These are phyloP conservation scores for Globisporangium radiosum DNA, from an alignment of 352 stramenopile genomes.

Conservation along the genomic window DNA sequence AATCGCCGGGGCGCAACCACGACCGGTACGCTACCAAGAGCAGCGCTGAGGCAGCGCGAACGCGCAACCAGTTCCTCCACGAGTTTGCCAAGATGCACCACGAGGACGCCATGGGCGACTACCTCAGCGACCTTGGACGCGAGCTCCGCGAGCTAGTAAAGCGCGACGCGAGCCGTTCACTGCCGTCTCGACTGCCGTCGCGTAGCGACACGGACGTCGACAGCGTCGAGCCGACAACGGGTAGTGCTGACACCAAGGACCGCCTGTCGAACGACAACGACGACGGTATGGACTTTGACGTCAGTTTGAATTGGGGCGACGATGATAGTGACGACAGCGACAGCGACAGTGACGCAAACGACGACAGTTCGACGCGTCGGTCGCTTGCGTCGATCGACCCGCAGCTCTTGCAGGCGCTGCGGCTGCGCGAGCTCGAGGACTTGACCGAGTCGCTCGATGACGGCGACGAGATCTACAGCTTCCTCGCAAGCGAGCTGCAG, in stretches of 20 bases:
- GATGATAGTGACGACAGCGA: background rate
- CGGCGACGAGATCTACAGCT: conserved; percentile 58
- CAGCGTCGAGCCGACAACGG: background rate
- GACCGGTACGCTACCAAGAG: conserved; percentile 20
- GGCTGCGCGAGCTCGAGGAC: conserved; percentile 15
- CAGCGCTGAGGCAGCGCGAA: conserved; percentile 35
- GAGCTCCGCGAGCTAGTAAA: conserved; percentile 6
- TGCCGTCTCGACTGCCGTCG: background rate
- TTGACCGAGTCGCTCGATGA: conserved; percentile 30
- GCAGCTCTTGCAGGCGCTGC: conserved; percentile 7
- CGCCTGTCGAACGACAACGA: background rate
- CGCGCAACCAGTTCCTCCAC: conserved; percentile 33
- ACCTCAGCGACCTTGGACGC: conserved; percentile 22
- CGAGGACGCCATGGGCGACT: conserved; percentile 47
- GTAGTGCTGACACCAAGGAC: background rate
- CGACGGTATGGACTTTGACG: background rate
- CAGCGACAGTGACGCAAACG: background rate
- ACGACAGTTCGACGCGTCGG: background rate
- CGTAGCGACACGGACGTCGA: background rate
- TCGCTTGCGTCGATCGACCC: conserved; percentile 9
- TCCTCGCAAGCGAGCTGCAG: conserved; percentile 40
- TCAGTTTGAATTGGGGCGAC: conserved; percentile 18
- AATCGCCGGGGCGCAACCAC: background rate
- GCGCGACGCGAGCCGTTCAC: background rate
- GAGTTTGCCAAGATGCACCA: conserved; percentile 56